Evolutionary conservation across 257 asterid species (phyloP).

Genomic region (Solanum chilense): DNA sequence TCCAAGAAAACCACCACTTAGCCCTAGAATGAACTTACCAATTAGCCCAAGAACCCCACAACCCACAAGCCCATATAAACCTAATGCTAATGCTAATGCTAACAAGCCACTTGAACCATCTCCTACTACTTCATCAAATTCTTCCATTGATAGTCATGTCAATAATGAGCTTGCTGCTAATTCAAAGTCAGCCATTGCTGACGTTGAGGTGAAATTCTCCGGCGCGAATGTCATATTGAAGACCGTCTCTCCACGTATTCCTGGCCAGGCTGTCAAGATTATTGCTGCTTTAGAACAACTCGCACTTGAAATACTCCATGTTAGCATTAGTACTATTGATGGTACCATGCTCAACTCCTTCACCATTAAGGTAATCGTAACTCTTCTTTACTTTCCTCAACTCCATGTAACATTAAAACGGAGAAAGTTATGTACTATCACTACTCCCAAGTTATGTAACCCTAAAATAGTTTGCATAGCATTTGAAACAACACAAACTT

Average conservation of each 20-base stretch:
- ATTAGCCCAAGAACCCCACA: slow-evolving; percentile 85
- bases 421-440: neutral
- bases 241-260: slow-evolving; percentile 52
- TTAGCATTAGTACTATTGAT: slow-evolving; percentile 51
- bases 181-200: slow-evolving; percentile 64
- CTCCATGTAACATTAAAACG: neutral
- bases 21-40: slow-evolving; percentile 68
- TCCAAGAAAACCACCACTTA: slow-evolving; percentile 60
- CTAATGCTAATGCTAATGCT: neutral
- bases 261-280: slow-evolving; percentile 63
- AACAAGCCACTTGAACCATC: slow-evolving; percentile 30
- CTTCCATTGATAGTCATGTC: slow-evolving; percentile 27
- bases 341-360: slow-evolving; percentile 65
- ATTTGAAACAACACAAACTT: neutral
- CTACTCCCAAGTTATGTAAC: neutral
- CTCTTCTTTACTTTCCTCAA: neutral
- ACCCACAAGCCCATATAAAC: slow-evolving; percentile 62
- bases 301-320: slow-evolving; percentile 66
- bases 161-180: slow-evolving; percentile 81
- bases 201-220: slow-evolving; percentile 84
- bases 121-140: slow-evolving; percentile 41
- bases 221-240: slow-evolving; percentile 63
- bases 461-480: neutral
- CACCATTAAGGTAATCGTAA: slow-evolving; percentile 87
- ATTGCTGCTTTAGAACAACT: slow-evolving; percentile 56